Evolutionary conservation across 257 asterid species (phyloP), one percentile per base, ranked within the genome.

Genomic region (Rhazya stricta): DNA sequence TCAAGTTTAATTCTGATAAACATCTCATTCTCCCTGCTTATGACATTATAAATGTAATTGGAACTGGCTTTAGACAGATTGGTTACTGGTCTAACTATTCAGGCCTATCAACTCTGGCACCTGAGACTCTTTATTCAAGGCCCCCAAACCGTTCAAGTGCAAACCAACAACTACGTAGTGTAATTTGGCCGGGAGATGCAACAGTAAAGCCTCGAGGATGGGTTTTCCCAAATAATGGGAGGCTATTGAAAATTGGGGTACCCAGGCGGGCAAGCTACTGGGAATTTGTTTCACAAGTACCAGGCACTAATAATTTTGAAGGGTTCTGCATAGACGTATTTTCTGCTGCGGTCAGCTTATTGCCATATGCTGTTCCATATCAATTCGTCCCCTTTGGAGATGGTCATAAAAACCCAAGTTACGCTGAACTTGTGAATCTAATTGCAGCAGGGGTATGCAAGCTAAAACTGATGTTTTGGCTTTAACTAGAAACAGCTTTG

Each of bases 301-400:
- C 86, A 6, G 94, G 89, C 43, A 83, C 90, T 30, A 87, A 92
- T 74, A 77, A 42, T 37, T 88, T 87, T 13, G 87, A 89, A 83
- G 99, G 99, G 66, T 92, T 92, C 79, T 91, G 98, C 81, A 85
- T 95, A 32, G 99, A 95, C 75, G 97, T 95, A 69, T 95, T 95
- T 77, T 74, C 81, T 11, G 90, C 99, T 76, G 99, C 99, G 2
- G 91, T 91, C 21, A 87, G 67, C 74, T 84, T 95, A 84, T 81
- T 95, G 83, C 96, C 98, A 0, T 92, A 95, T 77, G 96, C 98
- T 0, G 91, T 95, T 82, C 98, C 96, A 0, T 88, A 85, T 85
- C 88, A 88, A 84, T 92, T 95, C 70, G 36, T 89, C 36, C 91
- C 99, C 36, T 89, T 72, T n/a, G 99, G 99, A 74, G 83, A 92